A percentile compares a stretch with the other conserved stretches of the same genome.
Evolutionary conservation across 257 asterid genomes (phyloP).

Genomic region (Solanum paucissectum): DNA sequence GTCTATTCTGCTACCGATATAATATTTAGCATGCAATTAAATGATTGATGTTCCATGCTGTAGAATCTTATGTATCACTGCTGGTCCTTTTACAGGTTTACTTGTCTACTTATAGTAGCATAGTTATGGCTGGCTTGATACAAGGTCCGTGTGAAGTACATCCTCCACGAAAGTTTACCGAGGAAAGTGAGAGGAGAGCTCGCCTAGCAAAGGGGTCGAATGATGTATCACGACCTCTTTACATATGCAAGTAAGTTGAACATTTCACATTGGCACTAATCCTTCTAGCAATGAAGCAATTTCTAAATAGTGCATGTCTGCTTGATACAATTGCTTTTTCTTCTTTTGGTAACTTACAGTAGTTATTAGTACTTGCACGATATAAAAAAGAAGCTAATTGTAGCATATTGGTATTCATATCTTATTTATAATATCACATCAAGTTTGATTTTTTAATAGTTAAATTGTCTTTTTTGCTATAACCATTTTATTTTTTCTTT

Average conservation of each 20-base stretch:
- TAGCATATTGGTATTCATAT: neutral
- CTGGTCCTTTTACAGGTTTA: slow-evolving; percentile 50
- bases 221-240: slow-evolving; percentile 47
- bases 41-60: neutral
- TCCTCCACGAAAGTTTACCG: slow-evolving; percentile 62
- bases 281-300: neutral
- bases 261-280: neutral
- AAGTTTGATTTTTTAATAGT: neutral
- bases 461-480: neutral
- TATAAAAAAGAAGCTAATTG: neutral
- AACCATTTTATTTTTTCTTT: neutral
- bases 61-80: neutral
- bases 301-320: neutral
- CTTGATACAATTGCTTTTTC: neutral
- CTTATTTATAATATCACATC: neutral
- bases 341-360: neutral
- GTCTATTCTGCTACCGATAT: neutral
- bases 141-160: slow-evolving; percentile 81
- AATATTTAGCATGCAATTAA: neutral
- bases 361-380: neutral
- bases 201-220: slow-evolving; percentile 25
- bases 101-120: slow-evolving; percentile 47
- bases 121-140: slow-evolving; percentile 61
- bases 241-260: slow-evolving; percentile 72
- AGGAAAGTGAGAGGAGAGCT: slow-evolving; percentile 67